Conservation (phyloP, 139 green algal species). For the Edaphochlamys debaryana region DNA sequence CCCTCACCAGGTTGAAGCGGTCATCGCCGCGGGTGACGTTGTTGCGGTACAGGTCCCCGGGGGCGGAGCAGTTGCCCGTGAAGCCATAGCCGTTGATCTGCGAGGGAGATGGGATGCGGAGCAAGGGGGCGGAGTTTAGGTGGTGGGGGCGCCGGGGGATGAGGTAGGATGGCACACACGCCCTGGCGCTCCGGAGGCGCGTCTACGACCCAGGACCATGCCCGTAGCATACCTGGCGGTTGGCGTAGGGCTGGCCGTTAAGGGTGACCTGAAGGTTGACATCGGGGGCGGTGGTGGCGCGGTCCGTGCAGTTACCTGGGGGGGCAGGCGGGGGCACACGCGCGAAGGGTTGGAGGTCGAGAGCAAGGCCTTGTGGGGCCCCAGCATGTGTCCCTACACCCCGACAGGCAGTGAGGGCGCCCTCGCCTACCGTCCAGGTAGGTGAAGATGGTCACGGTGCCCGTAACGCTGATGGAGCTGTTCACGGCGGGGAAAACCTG, state of each 20-base stretch:
- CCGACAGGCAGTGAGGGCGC: not conserved
- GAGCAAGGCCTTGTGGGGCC: too few relatives aligned
- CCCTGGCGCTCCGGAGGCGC: not conserved
- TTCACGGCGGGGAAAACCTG: not conserved
- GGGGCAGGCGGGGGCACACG: too few relatives aligned
- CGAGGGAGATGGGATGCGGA: not conserved
- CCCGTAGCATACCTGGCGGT: not conserved
- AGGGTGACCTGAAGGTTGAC: conserved; percentile 20
- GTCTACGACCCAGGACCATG: not conserved
- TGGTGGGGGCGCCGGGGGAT: not conserved
- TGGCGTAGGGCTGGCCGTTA: conserved; percentile 11
- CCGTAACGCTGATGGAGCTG: not conserved
- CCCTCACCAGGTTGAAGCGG: conserved; percentile 31
- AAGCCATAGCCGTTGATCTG: conserved; percentile 32
- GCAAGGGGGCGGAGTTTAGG: not conserved
- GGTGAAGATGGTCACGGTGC: not conserved
- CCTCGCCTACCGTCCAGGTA: not conserved
- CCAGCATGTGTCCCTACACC: not conserved
- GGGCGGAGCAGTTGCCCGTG: conserved; percentile 23
- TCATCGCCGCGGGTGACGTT: not conserved
- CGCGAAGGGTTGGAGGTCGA: not conserved
- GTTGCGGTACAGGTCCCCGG: conserved; percentile 7
- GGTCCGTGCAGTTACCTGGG: not conserved
- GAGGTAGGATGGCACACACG: not conserved
- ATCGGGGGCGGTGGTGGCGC: not conserved